Evolutionary conservation across 768 basidiomycete species (phyloP).

Genomic region (Hebeloma cylindrosporum): DNA sequence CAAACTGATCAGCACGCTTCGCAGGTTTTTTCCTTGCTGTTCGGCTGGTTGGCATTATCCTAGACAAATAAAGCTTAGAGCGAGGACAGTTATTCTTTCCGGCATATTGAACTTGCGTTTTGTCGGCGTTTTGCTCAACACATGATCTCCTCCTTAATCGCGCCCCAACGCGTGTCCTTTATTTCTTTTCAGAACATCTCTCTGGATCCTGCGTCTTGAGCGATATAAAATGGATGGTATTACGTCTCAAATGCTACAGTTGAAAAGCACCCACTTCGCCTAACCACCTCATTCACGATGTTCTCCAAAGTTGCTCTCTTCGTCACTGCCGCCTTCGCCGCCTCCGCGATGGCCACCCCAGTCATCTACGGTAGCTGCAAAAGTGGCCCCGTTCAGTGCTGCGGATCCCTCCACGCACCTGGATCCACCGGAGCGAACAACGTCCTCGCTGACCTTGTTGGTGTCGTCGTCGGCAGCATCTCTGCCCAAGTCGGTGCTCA

Average conservation of each 20-base stretch:
- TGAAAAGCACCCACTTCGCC: constrained; percentile 1
- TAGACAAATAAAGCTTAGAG: no score
- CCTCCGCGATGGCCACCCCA: constrained; percentile 9
- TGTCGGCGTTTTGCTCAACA: no score
- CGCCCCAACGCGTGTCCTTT: no score
- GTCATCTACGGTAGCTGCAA: constrained; percentile 12
- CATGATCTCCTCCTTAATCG: no score
- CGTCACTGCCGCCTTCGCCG: constrained; percentile 14
- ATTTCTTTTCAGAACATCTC: no score
- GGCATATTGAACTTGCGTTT: no score
- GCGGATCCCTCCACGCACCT: constrained; percentile 11
- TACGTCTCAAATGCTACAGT: constrained; percentile 2
- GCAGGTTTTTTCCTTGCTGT: no score
- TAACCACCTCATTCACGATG: constrained; percentile 5
- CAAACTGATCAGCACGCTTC: no score
- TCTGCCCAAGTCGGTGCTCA: constrained; percentile 15
- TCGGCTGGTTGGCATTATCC: no score
- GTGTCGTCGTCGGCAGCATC: constrained; percentile 11
- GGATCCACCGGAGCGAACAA: not conserved
- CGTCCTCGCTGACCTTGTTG: constrained; percentile 13
- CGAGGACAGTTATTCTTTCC: no score
- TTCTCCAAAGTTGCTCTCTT: constrained; percentile 15
- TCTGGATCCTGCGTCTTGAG: not conserved
- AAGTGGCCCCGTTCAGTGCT: constrained; percentile 23
- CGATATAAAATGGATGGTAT: constrained; percentile 1